Percentiles rank a stretch among this genome's conserved stretches.
Evolutionary conservation across 768 basidiomycete species (phyloP).

Genomic region (Filobasidium wieringae): DNA sequence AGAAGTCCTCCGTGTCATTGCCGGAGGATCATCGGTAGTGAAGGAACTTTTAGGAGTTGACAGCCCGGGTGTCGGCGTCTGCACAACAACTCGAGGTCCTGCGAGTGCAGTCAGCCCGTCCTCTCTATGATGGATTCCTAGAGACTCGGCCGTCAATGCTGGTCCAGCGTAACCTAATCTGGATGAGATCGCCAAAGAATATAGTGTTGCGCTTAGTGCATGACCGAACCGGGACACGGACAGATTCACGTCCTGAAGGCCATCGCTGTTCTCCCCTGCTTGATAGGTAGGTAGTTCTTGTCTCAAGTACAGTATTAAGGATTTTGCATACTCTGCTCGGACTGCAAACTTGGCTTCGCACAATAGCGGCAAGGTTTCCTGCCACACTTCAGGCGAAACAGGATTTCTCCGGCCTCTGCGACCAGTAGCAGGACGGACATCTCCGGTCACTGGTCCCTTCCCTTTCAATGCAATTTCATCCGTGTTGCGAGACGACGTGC

Average conservation of each 20-base stretch:
- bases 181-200: slow-evolving; percentile 61
- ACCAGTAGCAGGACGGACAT: too few species aligned
- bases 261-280: slow-evolving; percentile 44
- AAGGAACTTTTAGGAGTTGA: slow-evolving; percentile 12
- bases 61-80: slow-evolving; percentile 36
- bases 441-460: too few species aligned
- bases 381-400: slow-evolving; percentile 75
- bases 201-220: slow-evolving; percentile 67
- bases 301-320: slow-evolving; percentile 62
- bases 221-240: slow-evolving; percentile 59
- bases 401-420: slow-evolving; percentile 26
- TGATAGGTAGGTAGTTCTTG: slow-evolving; percentile 49
- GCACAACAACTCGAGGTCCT: neutral
- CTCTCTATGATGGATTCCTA: slow-evolving; percentile 7
- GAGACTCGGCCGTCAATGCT: slow-evolving; percentile 25
- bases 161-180: slow-evolving; percentile 46
- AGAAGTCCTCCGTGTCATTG: slow-evolving; percentile 1
- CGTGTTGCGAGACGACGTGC: too few species aligned
- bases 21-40: neutral
- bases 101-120: slow-evolving; percentile 10
- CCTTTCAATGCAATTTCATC: too few species aligned
- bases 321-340: slow-evolving; percentile 61
- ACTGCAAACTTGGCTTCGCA: slow-evolving; percentile 70
- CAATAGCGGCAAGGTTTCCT: slow-evolving; percentile 72
- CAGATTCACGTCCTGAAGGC: slow-evolving; percentile 42